A percentile compares a stretch with the other conserved stretches of the same genome.
phyloP scores from a whole-genome alignment of 2,329 filamentous ascomycete species.

The Fusarium irregulare region DNA sequence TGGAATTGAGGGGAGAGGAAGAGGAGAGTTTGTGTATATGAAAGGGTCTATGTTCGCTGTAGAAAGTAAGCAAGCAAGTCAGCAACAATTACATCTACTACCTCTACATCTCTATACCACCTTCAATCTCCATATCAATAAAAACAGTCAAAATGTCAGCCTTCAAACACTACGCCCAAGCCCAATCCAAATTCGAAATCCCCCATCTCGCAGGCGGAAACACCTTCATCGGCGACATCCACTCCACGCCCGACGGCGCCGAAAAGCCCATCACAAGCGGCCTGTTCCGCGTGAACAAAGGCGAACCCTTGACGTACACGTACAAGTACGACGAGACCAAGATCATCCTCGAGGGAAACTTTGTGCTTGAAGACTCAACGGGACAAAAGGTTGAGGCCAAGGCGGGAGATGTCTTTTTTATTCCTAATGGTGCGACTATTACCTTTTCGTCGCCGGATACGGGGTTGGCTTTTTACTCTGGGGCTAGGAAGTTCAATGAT shows the following conservation, averaged over 20 bases:
- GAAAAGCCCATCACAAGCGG: slow-evolving; percentile 71
- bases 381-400: slow-evolving; percentile 68
- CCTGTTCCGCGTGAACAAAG: slow-evolving; percentile 75
- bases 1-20: neutral
- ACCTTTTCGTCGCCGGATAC: slow-evolving; percentile 72
- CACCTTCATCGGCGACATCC: slow-evolving; percentile 73
- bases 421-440: slow-evolving; percentile 73
- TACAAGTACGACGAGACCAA: slow-evolving; percentile 81
- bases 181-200: slow-evolving; percentile 70
- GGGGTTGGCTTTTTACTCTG: slow-evolving; percentile 69
- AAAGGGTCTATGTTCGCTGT: neutral
- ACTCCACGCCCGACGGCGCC: slow-evolving; percentile 65
- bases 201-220: slow-evolving; percentile 76
- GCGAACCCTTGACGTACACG: slow-evolving; percentile 73
- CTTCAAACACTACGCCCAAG: slow-evolving; percentile 66
- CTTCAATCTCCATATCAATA: neutral
- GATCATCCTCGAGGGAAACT: slow-evolving; percentile 76
- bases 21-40: slow-evolving; percentile 23
- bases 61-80: too few relatives aligned
- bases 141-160: slow-evolving; percentile 48
- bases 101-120: neutral
- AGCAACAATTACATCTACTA: too few relatives aligned
- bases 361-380: slow-evolving; percentile 72
- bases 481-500: slow-evolving; percentile 53
- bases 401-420: slow-evolving; percentile 75